phyloP scores from a whole-genome alignment of 495 filamentous ascomycete species.

The Neurospora sp. region DNA sequence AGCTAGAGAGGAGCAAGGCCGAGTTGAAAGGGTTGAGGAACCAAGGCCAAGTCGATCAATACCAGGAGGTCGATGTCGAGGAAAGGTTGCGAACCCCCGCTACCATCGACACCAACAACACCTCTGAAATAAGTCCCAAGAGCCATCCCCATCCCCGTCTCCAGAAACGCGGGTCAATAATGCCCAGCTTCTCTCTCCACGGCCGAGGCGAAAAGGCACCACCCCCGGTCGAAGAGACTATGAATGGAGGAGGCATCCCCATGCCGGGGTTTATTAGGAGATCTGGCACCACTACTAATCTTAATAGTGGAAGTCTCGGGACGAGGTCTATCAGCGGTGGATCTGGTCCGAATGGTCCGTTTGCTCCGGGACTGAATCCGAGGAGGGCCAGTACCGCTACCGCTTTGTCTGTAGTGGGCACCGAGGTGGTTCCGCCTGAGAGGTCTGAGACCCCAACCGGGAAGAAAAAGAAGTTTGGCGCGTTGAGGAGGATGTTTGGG shows the following conservation, averaged over 20 bases:
- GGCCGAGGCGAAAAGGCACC: background rate
- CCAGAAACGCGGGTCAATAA: background rate
- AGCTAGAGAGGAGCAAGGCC: slow-evolving; percentile 36
- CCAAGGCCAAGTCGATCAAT: background rate
- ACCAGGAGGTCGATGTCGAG: background rate
- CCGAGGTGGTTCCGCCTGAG: slow-evolving; percentile 14
- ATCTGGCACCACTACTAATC: background rate
- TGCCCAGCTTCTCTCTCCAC: background rate
- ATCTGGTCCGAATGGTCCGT: background rate
- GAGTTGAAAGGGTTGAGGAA: slow-evolving; percentile 27
- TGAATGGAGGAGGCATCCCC: background rate
- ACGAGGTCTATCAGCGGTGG: slow-evolving; percentile 18
- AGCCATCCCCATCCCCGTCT: background rate
- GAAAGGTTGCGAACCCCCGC: background rate
- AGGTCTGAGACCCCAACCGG: slow-evolving; percentile 18
- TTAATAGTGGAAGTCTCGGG: slow-evolving; percentile 17
- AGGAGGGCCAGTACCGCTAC: slow-evolving; percentile 6
- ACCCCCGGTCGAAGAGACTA: slow-evolving; percentile 24
- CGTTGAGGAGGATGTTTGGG: slow-evolving; percentile 46
- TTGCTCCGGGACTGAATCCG: slow-evolving; percentile 1
- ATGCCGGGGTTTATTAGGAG: background rate
- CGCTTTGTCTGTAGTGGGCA: slow-evolving; percentile 5
- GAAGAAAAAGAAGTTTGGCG: slow-evolving; percentile 53
- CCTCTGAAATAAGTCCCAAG: slow-evolving; percentile 3
- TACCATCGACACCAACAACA: slow-evolving; percentile 8